Conservation (phyloP, 169 alveolate species). For the Toxoplasma gondii region DNA sequence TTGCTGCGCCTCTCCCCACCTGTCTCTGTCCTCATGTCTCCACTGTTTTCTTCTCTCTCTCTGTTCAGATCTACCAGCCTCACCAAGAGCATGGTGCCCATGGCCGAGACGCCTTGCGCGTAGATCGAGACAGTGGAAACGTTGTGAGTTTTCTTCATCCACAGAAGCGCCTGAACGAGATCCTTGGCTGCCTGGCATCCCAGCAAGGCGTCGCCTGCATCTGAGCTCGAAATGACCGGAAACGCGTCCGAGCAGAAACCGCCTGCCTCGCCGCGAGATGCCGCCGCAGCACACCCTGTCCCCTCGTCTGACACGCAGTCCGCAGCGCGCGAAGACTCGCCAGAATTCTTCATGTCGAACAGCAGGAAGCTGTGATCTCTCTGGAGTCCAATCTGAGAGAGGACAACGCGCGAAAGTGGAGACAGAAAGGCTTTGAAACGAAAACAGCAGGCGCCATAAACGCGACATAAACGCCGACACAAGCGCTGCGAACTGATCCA, state of each 20-base stretch:
- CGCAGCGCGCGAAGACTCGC: conserved; percentile 30
- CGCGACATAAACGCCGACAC: too few relatives aligned
- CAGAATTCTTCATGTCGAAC: conserved; percentile 12
- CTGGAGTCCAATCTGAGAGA: conserved; percentile 4
- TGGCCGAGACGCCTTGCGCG: conserved; percentile 60
- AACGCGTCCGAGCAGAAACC: neutral
- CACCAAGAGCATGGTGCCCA: conserved; percentile 60
- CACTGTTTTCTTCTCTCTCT: too few relatives aligned
- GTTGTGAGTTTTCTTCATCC: neutral
- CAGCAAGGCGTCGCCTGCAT: neutral
- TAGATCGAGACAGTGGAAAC: conserved; percentile 5
- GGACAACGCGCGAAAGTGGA: neutral
- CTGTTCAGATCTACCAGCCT: neutral
- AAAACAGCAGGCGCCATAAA: too few relatives aligned
- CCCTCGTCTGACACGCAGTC: neutral
- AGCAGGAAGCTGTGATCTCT: conserved; percentile 37
- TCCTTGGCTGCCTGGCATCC: conserved; percentile 17
- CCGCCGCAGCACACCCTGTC: neutral
- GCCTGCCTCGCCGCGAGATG: neutral
- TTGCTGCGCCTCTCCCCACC: too few relatives aligned
- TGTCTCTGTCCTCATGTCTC: too few relatives aligned
- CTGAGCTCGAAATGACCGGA: neutral
- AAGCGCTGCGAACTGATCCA: too few relatives aligned
- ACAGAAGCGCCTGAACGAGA: neutral
- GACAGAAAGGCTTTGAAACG: too few relatives aligned